Evolutionary conservation across 305 asterid species (phyloP), one percentile per base, ranked within the genome.

Genomic region (Plantago coronopus): DNA sequence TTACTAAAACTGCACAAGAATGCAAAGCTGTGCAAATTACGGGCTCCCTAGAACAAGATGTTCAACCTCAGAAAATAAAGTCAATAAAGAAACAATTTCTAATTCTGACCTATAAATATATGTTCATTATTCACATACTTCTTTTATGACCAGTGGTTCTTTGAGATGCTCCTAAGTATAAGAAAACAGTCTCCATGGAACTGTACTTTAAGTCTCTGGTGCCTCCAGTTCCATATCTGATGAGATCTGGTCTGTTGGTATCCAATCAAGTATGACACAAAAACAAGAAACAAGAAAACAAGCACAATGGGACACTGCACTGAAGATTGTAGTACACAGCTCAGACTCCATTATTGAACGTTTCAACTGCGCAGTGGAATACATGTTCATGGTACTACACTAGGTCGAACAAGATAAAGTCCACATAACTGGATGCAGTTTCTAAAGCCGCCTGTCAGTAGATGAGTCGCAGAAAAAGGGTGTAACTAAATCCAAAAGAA

Each of bases 131-230:
- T 51, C 12, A 16, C 57, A 21, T n/a, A 13, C 38, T 31, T 17
- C 57, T 10, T 3, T n/a, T 22, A 6, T 3, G n/a, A 13, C 27
- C 5, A 22, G 18, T 14, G 17, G 3, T 34, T 50, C 22, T 29
- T 50, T 4, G 56, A 50, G n/a, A 22, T 13, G 27, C 57, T 51
- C 57, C 37, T 17, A 51, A n/a, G 18, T 22, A 23, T 51, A 50
- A 12, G 17, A 22, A 2, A 17, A 17, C 17, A 49, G 16, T 18
- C 18, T 21, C 17, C 34, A 50, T 51, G 13, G 37, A n/a, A 51
- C 38, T 49, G 55, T 10, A 10, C 55, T 51, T n/a, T 21, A 29
- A 22, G 14, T 31, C 38, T 9, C 5, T 3, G 1, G 38, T 31
- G 7, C 38, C 38, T 34, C 22, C 57, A 51, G 18, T 49, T 49